phyloP scores from a whole-genome alignment of 2,329 filamentous ascomycete genomes.

The Graphilbum ipis-grandicollis region DNA sequence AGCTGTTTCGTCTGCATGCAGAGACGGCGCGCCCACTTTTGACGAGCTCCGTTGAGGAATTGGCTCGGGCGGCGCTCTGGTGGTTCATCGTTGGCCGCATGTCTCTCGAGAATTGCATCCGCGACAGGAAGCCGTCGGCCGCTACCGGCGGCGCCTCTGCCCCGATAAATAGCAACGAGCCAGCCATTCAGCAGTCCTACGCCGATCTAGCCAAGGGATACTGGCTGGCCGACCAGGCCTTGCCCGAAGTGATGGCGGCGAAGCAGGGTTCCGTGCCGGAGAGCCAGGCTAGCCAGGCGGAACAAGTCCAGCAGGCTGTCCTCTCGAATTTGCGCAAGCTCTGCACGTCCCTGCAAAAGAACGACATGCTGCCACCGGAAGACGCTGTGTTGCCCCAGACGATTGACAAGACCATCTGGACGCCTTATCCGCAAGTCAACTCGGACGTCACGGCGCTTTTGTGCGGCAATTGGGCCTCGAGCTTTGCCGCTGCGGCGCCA shows the following conservation, averaged over 20 bases:
- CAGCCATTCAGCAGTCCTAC: constrained; percentile 57
- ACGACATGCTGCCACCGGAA: constrained; percentile 57
- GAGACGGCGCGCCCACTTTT: constrained; percentile 53
- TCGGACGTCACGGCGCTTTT: constrained; percentile 56
- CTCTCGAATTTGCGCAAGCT: constrained; percentile 54
- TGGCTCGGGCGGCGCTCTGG: constrained; percentile 62
- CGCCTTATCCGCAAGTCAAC: constrained; percentile 57
- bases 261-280: constrained; percentile 23
- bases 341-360: constrained; percentile 67
- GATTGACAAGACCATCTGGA: constrained; percentile 68
- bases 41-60: constrained; percentile 44
- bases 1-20: constrained; percentile 61
- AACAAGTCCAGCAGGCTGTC: constrained; percentile 37
- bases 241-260: constrained; percentile 29
- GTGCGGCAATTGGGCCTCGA: constrained; percentile 39
- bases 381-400: constrained; percentile 55
- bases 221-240: constrained; percentile 51
- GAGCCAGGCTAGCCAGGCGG: constrained; percentile 27
- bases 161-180: constrained; percentile 29
- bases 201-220: constrained; percentile 71
- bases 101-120: constrained; percentile 54
- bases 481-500: constrained; percentile 28
- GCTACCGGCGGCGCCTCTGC: constrained; percentile 25
- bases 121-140: constrained; percentile 35
- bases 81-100: constrained; percentile 77